Conservation (phyloP, 2,329 filamentous ascomycete species). For the Diaporthe sp. region DNA sequence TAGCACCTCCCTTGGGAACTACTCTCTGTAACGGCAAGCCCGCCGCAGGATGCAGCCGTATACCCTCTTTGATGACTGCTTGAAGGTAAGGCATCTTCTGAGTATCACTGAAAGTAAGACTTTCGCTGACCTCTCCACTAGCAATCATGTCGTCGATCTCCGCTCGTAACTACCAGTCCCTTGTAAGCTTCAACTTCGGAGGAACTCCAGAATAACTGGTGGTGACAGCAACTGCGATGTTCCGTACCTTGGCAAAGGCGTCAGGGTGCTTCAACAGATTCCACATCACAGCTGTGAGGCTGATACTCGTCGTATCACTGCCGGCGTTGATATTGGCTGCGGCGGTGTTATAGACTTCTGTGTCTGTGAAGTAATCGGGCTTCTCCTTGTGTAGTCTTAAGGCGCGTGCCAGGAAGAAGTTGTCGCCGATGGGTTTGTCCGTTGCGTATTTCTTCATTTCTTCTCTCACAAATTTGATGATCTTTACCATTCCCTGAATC, state of each 20-base stretch:
- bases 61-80: conserved; percentile 62
- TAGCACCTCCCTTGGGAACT: conserved; percentile 56
- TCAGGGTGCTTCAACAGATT: conserved; percentile 47
- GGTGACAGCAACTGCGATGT: not conserved
- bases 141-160: conserved; percentile 54
- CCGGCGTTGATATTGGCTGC: conserved; percentile 51
- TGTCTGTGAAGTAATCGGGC: conserved; percentile 25
- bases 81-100: conserved; percentile 60
- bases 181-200: not conserved
- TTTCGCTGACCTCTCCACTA: conserved; percentile 34
- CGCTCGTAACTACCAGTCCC: conserved; percentile 45
- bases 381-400: conserved; percentile 7
- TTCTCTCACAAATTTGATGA: conserved; percentile 2
- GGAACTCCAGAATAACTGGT: not conserved
- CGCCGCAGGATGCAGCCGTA: conserved; percentile 61
- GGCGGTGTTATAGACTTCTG: conserved; percentile 44
- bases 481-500: conserved; percentile 12
- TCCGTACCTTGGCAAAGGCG: conserved; percentile 45
- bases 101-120: conserved; percentile 47
- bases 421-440: conserved; percentile 1
- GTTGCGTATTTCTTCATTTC: not conserved
- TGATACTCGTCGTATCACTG: conserved; percentile 54
- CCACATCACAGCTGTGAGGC: conserved; percentile 50
- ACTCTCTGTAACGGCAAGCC: conserved; percentile 59
- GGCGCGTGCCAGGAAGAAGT: conserved; percentile 19